These are phyloP conservation scores for Calonectria hawksworthii DNA, from an alignment of 2,329 filamentous ascomycete genomes.

Conservation along the genomic window DNA sequence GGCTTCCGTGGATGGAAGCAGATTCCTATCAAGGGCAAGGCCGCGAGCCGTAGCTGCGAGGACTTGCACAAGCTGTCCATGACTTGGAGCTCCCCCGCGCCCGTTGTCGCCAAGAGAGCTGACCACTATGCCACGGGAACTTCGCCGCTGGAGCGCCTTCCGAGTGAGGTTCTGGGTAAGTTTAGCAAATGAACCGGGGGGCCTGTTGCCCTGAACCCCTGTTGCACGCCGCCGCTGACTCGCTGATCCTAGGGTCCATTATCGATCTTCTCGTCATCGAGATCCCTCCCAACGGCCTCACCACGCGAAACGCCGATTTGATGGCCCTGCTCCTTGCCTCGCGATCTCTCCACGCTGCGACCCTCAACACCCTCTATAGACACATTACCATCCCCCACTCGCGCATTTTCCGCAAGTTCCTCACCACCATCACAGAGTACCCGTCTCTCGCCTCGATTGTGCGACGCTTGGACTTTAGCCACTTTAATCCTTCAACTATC, in stretches of 20 bases:
- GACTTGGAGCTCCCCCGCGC: constrained; percentile 64
- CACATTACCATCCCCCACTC: constrained; percentile 89
- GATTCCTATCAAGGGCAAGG: constrained; percentile 70
- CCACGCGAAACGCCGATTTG: constrained; percentile 82
- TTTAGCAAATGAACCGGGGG: constrained; percentile 24
- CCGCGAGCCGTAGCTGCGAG: constrained; percentile 72
- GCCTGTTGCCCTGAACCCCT: constrained; percentile 29
- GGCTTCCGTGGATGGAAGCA: constrained; percentile 74
- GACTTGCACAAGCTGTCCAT: constrained; percentile 70
- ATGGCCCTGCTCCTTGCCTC: constrained; percentile 84
- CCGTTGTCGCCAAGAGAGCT: constrained; percentile 49
- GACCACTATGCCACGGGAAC: constrained; percentile 58
- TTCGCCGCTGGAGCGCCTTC: constrained; percentile 76
- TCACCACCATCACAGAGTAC: constrained; percentile 76
- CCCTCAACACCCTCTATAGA: constrained; percentile 81
- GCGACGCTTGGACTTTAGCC: constrained; percentile 85
- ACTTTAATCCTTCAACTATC: constrained; percentile 85
- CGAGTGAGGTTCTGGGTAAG: constrained; percentile 80
- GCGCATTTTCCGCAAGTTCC: constrained; percentile 85
- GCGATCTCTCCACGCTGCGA: constrained; percentile 79
- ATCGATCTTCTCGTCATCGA: constrained; percentile 82
- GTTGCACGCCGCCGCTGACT: constrained; percentile 37
- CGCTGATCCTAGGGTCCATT: constrained; percentile 70
- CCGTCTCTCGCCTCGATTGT: constrained; percentile 81
- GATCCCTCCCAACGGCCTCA: constrained; percentile 78